Evolutionary conservation across 805 yeast genomes (phyloP), one percentile per base, ranked within the genome.

Genomic region (Kuraishia floccosa): DNA sequence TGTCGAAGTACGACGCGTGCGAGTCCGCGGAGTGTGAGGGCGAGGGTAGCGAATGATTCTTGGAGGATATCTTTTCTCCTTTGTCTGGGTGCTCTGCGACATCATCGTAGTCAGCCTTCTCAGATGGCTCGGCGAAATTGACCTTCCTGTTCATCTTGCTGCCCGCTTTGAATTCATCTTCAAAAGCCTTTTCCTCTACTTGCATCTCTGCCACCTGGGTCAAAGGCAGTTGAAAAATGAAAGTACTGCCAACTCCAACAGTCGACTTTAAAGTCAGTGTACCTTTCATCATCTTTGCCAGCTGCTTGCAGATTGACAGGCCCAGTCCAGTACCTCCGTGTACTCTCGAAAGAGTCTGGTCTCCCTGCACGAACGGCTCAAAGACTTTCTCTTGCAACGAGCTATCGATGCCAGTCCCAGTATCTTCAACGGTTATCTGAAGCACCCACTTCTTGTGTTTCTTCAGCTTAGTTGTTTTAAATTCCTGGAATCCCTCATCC

Each of bases 281-380:
- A 34, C 98, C 96, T 28, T 73, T 63, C 95, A 85, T 85, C 72
- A 84, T 70, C 23, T 65, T 67, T 0, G 94, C 94, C 30, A 86
- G 63, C 52, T 86, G 95, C 32, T 80, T 60, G 52, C 94, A 86
- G 44, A 85, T 85, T 4, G 70, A 62, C 27, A 89, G 65, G 1
- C 98, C 98, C 29, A 89, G 62, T 2, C 97, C 98, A 0, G 96
- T 91, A 41, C 98, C 98, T 35, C 97, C 96, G 47, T 81, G 78
- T 35, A 87, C 83, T 47, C 94, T 67, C 4, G 94, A 82, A 17
- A 85, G 62, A 0, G 96, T 85, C 52, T 86, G 95, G 47, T 89
- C 97, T 32, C 97, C 98, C 57, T 89, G 98, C 13, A 87, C 86
- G 60, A 89, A 89, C 1, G 97, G 96, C 46, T 91, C 96, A 52